A percentile compares a stretch with the other conserved stretches of the same genome.
These are phyloP conservation scores for Eragrostis curvula DNA, from an alignment of 176 grass and related monocot genomes.

Conservation along the genomic window DNA sequence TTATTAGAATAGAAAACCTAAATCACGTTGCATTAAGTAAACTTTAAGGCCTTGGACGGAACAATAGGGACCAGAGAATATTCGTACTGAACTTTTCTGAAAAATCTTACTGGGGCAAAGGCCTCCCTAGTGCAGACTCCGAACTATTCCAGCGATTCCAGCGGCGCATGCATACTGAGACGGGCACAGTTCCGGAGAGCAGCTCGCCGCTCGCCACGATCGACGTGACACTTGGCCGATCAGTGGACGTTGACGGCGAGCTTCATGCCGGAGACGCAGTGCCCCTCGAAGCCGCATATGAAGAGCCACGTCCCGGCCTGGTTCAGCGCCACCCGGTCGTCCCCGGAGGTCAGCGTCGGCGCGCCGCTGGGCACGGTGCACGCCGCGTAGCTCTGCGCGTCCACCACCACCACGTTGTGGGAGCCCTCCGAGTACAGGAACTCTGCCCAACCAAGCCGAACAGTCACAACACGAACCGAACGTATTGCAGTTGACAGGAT, in stretches of 20 bases:
- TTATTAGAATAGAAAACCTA: neutral
- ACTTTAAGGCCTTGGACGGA: neutral
- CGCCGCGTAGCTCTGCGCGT: slow-evolving; percentile 20
- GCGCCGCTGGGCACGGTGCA: slow-evolving; percentile 23
- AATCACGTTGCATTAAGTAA: neutral
- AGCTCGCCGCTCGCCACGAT: neutral
- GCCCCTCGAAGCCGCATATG: slow-evolving; percentile 33
- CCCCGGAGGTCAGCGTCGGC: slow-evolving; percentile 31
- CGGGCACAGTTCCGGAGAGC: neutral
- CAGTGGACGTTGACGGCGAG: slow-evolving; percentile 41
- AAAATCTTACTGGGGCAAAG: neutral
- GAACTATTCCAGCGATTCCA: neutral
- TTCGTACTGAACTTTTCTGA: neutral
- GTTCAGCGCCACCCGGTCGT: slow-evolving; percentile 32
- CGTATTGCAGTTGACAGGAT: too few relatives aligned
- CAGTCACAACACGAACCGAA: neutral
- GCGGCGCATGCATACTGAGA: neutral
- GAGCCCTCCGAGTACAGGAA: slow-evolving; percentile 39
- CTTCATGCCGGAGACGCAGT: slow-evolving; percentile 44
- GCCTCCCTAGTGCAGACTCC: too few relatives aligned
- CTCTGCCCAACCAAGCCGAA: neutral
- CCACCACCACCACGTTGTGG: slow-evolving; percentile 36
- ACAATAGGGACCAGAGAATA: neutral
- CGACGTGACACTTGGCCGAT: neutral
- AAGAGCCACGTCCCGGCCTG: slow-evolving; percentile 24